Base-by-base conservation (phyloP, 2,329 filamentous ascomycete genomes). In the Trichoderma koningii region DNA sequence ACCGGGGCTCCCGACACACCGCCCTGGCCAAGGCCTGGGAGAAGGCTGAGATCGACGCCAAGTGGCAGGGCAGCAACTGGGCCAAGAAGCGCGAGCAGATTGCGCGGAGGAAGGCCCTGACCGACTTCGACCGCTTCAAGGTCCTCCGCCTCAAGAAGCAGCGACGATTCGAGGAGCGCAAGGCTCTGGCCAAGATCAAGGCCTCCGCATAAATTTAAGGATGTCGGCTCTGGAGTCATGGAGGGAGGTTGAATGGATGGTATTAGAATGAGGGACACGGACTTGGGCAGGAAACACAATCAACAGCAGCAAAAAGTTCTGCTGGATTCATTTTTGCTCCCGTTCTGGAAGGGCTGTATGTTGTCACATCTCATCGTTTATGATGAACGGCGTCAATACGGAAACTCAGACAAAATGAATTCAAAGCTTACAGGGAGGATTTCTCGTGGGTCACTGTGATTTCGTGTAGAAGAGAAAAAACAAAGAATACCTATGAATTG, bases 111-210 rank as follows among this genome's bases (percentile, higher is more conserved):
- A 90, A 90, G 85, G 87, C 88, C 77, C 86, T 99, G 73, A 96
- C 89, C 83, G 95, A 99, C 87, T 99, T 99, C 80, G 95, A 99
- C 87, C 90, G 95, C 82, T 99, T 98, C 92, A 97, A 99, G 91
- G 95, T 98, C 76, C 87, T 98, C 88, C 90, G 94, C 83, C 87
- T 98, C 84, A 96, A 94, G 90, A 99, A 99, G 89, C 93, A 97
- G 90, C 92, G 93, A 81, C 91, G 93, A 80, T 98, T 96, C 85
- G 93, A 97, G 87, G 90, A 97, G 83, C 90, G 90, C 84, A 98
- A 97, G 90, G 89, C 92, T 77, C 86, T 96, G 79, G 92, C 93
- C 79, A 96, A 97, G 88, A 85, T 96, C 83, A 91, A 90, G 85
- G 89, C 90, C 76, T 83, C 89, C 75, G 89, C 90, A 80, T 92